Evolutionary conservation across 1,284 basidiomycete species (phyloP), one percentile per base, ranked within the genome.

Genomic region (Ustilago vetiveriae): DNA sequence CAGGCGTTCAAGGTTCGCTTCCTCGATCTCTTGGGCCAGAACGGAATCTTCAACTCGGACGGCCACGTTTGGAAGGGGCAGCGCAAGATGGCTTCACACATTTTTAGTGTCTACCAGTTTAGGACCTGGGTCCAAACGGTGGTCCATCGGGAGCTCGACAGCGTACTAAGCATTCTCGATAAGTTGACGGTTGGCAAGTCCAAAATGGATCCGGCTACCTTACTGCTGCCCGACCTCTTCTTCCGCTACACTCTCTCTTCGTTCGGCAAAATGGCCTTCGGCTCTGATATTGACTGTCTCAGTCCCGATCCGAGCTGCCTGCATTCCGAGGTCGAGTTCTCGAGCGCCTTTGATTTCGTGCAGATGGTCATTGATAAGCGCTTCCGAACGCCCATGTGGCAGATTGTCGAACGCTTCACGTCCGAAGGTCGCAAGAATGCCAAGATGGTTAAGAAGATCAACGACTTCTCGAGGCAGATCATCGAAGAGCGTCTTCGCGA

Each of bases 1-100:
- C 1, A 29, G 17, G 42, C 45, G 33, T 74, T 78, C 53, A 59
- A 66, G 21, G 26, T 24, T 9, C 58, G 60, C 38, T 68, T 78
- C 19, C 35, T 36, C 21, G 76, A 77, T 41, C 39, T 78, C 22
- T 56, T 78, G 6, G 64, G 69, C 19, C 41, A 46, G 11, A 55
- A 69, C 22, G 76, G 76, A 37, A 76, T 78, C 58, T 75, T 78
- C 54, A 72, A 67, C 23, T 60, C 75, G 36, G 81, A 82, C 50
- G 81, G 81, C 3, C 48, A 69, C 10, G 43, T 58, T 1, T 82
- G 81, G 81, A 74, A 74, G 46, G 17, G 45, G 10, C 78, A 79
- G 50, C 58, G 81, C 39, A 76, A 76, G 65, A 76, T 74, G 74
- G 72, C 72, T 3, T 70, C 65, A 14, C 72, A 71, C 43, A 76